Base-by-base conservation (phyloP, 306 rosid genomes). In the Comarum palustre region DNA sequence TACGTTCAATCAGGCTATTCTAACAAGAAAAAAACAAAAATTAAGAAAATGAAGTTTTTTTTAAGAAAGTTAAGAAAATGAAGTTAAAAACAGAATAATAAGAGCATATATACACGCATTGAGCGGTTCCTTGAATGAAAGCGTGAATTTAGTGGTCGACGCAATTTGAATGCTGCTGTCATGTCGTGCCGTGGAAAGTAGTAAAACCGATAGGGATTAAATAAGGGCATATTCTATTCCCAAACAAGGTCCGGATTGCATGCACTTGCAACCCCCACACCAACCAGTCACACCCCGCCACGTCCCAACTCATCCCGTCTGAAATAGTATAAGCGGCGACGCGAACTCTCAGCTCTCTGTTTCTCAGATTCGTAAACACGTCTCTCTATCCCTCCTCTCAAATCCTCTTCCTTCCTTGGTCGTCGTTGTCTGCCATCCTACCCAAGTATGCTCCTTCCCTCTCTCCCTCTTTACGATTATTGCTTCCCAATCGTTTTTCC, bases 381-480 rank as follows among this genome's bases (percentile, higher is more conserved):
- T 62, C 31, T 32, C 43, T 0, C 38, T 24, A n/a, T n/a, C n/a
- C 13, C 14, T 14, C n/a, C 34, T 47, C 60, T 41, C 42, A 1
- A 16, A n/a, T 39, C 43, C 42, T n/a, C 5, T 34, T 3, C 16
- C 9, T 48, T 22, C 46, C 25, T 43, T 43, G 47, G 15, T 43
- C 50, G n/a, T 55, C n/a, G n/a, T 57, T 68, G 73, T 45, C 70
- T 25, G 78, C 86, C 73, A 71, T 45, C 68, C 82, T 38, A 39
- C 84, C 68, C 85, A 76, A 83, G 88, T 76, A 75, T 61, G 41
- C 41, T 6, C 15, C 15, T 36, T 54, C 42, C 1, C 10, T 55
- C 34, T 38, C 22, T 52, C 29, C 62, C 6, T 78, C 43, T 7
- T 9, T 13, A 6, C 3, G 1, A 45, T 63, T 48, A 5, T 2